These are phyloP conservation scores for Trifolium pratense DNA, from an alignment of 306 rosid species.

Conservation along the genomic window DNA sequence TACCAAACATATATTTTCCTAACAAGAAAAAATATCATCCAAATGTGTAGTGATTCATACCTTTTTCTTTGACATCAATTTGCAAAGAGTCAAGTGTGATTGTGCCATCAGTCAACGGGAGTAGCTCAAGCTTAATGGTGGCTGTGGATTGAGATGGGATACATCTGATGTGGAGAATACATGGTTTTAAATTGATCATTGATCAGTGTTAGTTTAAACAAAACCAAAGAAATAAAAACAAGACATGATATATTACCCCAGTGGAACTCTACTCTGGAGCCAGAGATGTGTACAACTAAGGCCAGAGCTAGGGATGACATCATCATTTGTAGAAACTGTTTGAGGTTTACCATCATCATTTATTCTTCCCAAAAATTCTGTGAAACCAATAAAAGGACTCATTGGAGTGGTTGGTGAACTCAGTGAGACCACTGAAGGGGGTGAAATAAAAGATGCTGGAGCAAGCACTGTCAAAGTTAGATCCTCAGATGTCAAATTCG, in stretches of 20 bases:
- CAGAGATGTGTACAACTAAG: slow-evolving; percentile 90
- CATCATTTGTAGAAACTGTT: slow-evolving; percentile 63
- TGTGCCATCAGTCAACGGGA: slow-evolving; percentile 96
- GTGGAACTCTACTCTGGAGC: slow-evolving; percentile 98
- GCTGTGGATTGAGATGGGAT: slow-evolving; percentile 88
- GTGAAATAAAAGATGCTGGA: slow-evolving; percentile 82
- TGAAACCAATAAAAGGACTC: slow-evolving; percentile 83
- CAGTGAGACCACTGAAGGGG: slow-evolving; percentile 83
- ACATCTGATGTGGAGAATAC: slow-evolving; percentile 62
- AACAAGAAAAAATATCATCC: neutral
- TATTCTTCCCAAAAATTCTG: slow-evolving; percentile 67
- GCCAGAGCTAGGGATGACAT: slow-evolving; percentile 72
- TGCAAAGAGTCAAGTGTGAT: slow-evolving; percentile 88
- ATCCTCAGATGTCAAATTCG: slow-evolving; percentile 92
- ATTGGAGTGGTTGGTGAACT: slow-evolving; percentile 76
- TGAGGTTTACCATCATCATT: slow-evolving; percentile 51
- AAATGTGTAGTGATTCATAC: slow-evolving; percentile 43
- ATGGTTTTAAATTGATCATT: slow-evolving; percentile 39
- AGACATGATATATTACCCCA: slow-evolving; percentile 65
- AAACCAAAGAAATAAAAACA: slow-evolving; percentile 18
- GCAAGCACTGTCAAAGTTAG: slow-evolving; percentile 93
- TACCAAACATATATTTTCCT: neutral
- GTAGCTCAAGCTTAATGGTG: slow-evolving; percentile 93
- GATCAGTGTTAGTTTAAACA: slow-evolving; percentile 32
- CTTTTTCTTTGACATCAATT: slow-evolving; percentile 94